phyloP scores from a whole-genome alignment of 148 eudicot genomes.

The Rhododendron henanense region DNA sequence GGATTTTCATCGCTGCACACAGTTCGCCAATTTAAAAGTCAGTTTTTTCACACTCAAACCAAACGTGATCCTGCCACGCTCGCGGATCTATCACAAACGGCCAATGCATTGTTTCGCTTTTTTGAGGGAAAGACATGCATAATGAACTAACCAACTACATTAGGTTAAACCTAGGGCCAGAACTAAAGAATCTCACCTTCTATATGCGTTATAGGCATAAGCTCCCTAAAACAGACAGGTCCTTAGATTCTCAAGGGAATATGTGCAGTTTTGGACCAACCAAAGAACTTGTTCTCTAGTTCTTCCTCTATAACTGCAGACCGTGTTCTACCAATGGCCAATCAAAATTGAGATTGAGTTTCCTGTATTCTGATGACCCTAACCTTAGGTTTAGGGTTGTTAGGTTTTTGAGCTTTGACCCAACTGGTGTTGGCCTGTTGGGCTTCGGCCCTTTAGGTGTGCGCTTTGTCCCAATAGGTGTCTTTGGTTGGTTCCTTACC shows the following conservation, averaged over 20 bases:
- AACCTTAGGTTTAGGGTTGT: too few relatives aligned
- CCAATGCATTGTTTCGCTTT: neutral
- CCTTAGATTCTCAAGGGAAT: neutral
- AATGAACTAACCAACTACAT: neutral
- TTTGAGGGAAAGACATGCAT: neutral
- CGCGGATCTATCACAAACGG: neutral
- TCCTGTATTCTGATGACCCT: neutral
- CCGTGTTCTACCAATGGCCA: neutral
- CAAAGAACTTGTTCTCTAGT: neutral
- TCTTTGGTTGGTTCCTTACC: too few relatives aligned
- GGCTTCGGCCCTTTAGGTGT: too few relatives aligned
- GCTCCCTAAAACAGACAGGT: neutral
- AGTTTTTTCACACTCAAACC: neutral
- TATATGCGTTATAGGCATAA: neutral
- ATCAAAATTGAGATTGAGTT: neutral
- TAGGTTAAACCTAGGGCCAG: neutral
- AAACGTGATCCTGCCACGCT: neutral
- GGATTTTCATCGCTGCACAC: neutral
- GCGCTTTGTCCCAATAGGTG: too few relatives aligned
- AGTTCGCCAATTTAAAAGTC: neutral
- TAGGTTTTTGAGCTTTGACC: too few relatives aligned
- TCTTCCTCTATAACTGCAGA: neutral
- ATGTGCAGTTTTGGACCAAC: neutral
- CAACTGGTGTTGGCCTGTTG: too few relatives aligned
- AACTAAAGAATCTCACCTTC: neutral